These are phyloP conservation scores for Epichloe gansuensis DNA, from an alignment of 2,329 filamentous ascomycete genomes.

Conservation along the genomic window DNA sequence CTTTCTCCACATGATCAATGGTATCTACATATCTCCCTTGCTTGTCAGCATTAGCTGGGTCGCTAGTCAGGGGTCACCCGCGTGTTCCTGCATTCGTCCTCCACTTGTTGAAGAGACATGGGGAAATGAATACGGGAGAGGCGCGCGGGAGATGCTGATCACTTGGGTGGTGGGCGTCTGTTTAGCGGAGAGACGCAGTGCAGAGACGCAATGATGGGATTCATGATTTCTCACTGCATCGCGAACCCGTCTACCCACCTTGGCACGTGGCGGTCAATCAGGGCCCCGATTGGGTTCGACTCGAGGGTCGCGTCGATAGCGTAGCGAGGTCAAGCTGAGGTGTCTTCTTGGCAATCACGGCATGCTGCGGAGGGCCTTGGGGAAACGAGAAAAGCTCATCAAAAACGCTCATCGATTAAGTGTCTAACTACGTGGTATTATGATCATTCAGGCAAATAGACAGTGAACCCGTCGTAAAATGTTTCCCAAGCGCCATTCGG, in stretches of 20 bases:
- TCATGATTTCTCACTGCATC: no score
- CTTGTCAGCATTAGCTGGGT: neutral
- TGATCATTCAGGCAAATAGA: neutral
- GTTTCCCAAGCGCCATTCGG: neutral
- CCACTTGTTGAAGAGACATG: neutral
- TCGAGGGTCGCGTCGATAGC: no score
- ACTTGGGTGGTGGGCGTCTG: neutral
- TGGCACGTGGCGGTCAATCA: no score
- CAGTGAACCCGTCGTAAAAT: neutral
- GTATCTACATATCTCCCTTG: neutral
- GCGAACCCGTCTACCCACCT: no score
- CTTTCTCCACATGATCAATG: neutral
- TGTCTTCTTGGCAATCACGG: no score
- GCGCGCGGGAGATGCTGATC: no score
- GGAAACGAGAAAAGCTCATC: neutral
- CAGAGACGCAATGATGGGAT: no score
- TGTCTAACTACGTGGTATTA: conserved; percentile 9
- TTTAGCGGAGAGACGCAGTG: neutral
- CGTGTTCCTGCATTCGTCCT: neutral
- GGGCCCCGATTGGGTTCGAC: no score
- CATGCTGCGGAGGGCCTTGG: no score
- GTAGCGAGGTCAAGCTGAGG: no score
- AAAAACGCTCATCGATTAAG: neutral
- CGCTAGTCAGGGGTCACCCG: conserved; percentile 2
- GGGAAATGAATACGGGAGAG: neutral